Percentiles rank a stretch among this genome's conserved stretches.
phyloP scores from a whole-genome alignment of 1,284 basidiomycete species.

The Phaffia rhodozyma region DNA sequence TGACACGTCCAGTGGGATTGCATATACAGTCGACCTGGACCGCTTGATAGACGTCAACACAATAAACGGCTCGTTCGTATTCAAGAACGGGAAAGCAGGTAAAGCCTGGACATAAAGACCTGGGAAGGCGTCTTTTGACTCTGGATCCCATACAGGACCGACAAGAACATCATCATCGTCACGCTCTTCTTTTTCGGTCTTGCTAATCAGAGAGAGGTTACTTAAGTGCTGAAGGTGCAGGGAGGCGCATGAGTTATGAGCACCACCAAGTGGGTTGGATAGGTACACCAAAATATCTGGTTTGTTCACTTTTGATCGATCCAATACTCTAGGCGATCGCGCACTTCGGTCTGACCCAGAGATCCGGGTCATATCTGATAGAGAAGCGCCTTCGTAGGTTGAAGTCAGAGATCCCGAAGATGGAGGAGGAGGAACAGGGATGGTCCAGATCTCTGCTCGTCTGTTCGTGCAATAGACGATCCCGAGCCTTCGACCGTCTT shows the following conservation, averaged over 20 bases:
- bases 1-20: constrained; percentile 30
- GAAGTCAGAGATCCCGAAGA: no score
- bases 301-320: constrained; percentile 18
- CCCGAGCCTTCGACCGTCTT: constrained; percentile 49
- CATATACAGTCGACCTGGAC: constrained; percentile 42
- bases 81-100: constrained; percentile 40
- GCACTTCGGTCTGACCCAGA: constrained; percentile 40
- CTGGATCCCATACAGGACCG: constrained; percentile 36
- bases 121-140: constrained; percentile 41
- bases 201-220: background rate
- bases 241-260: constrained; percentile 48
- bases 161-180: constrained; percentile 30
- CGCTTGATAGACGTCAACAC: constrained; percentile 45
- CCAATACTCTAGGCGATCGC: constrained; percentile 46
- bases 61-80: constrained; percentile 29
- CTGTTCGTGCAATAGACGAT: constrained; percentile 53
- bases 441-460: constrained; percentile 45
- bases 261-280: constrained; percentile 45
- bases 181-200: background rate
- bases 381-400: constrained; percentile 20
- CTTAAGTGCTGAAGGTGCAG: constrained; percentile 40
- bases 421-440: no score
- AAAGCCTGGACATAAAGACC: constrained; percentile 51
- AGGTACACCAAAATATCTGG: constrained; percentile 43
- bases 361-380: constrained; percentile 31